Base-by-base conservation (phyloP, 2,329 filamentous ascomycete species). In the Xylaria sp. region DNA sequence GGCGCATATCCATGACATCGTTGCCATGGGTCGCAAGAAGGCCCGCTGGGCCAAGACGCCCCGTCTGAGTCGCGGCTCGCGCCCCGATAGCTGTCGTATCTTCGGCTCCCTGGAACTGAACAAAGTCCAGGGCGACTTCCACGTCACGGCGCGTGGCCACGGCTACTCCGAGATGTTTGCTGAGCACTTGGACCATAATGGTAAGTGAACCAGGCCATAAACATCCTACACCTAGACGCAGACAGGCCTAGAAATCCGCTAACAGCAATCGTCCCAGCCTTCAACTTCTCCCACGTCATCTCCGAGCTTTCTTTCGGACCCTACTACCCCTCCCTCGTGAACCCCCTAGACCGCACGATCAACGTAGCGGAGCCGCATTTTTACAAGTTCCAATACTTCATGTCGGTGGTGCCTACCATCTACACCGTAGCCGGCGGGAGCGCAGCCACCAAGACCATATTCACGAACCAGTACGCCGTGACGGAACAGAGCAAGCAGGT, bases 221-320 rank as follows among this genome's bases (percentile, higher is more conserved):
- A 31, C 9, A 25, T 2, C n/a, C 22, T 17, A 2, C 33, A 44
- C 33, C 27, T 17, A 44, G 10, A n/a, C 15, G 7, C 15, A 3
- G 36, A 15, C 38, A n/a, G n/a, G n/a, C 17, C 17, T 5, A 9
- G 13, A 61, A 27, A 45, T 6, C 13, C n/a, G 6, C 69, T 78
- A 63, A 79, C 74, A 63, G 20, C n/a, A 57, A 9, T 10, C 50
- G 5, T 31, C 73, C 10, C 38, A 95, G 92, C 86, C 25, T 97
- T 99, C 86, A 98, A 99, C 86, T 99, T 99, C 85, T 95, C 93
- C 36, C 96, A 99, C 83, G 90, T 97, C 79, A 89, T 99, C 82
- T 94, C 92, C 74, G 96, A 99, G 80, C 88, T 99, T 73, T 97
- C 94, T 65, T 99, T 97, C 80, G 96, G 96, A 3, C 91, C 94